phyloP scores from a whole-genome alignment of 306 rosid genomes.

The Purshia tridentata region DNA sequence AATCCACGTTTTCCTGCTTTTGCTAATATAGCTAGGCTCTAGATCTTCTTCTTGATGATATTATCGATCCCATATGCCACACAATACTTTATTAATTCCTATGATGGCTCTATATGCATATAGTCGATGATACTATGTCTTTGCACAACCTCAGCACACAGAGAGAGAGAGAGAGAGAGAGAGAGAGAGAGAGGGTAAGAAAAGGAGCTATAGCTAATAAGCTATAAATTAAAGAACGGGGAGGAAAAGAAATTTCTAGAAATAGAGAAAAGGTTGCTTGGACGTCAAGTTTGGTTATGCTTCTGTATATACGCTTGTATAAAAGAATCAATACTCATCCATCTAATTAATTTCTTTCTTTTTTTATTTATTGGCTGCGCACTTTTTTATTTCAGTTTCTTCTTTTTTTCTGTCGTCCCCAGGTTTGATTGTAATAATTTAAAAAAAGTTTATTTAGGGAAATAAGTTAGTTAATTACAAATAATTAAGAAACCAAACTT shows the following conservation, averaged over 20 bases:
- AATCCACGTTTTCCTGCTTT: conserved; percentile 35
- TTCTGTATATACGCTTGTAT: conserved; percentile 42
- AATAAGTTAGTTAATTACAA: background rate
- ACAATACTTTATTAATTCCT: too few species aligned
- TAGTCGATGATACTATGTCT: background rate
- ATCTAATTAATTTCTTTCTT: background rate
- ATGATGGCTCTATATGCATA: too few species aligned
- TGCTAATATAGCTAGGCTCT: too few species aligned
- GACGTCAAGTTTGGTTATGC: conserved; percentile 50
- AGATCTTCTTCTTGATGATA: conserved; percentile 11
- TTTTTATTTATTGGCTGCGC: background rate
- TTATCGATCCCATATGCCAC: too few species aligned
- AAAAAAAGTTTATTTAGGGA: background rate
- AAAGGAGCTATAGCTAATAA: background rate
- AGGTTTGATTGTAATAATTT: background rate
- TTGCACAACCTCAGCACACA: background rate
- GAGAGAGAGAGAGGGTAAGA: conserved; percentile 4
- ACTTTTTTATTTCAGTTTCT: background rate
- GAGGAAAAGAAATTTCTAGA: conserved; percentile 25
- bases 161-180: conserved; percentile 8
- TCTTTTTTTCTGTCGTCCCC: background rate
- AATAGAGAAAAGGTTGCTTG: conserved; percentile 60
- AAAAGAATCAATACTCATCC: conserved; percentile 21
- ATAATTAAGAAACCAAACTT: background rate
- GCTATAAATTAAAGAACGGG: background rate